Conservation (phyloP, 345 rosid species). For the Acer saccharum region DNA sequence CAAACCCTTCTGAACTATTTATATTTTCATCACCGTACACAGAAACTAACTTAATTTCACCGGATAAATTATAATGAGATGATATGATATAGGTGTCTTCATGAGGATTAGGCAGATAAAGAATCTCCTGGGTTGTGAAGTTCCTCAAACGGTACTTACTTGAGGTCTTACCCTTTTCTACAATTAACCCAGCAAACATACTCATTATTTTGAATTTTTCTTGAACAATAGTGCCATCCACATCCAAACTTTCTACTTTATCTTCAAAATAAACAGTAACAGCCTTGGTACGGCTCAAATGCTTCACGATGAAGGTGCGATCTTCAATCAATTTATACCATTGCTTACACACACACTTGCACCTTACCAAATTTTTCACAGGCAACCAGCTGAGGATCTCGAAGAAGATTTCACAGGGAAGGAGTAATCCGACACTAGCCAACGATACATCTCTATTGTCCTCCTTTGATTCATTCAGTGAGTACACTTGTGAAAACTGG, state of each 20-base stretch:
- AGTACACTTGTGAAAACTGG: too few relatives aligned
- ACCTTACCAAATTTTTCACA: neutral
- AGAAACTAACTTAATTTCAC: neutral
- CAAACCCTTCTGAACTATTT: neutral
- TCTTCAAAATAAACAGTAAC: too few relatives aligned
- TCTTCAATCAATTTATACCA: neutral
- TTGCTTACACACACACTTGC: neutral
- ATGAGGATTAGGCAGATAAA: neutral
- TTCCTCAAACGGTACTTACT: neutral
- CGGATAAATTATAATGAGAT: neutral
- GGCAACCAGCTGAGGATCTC: neutral
- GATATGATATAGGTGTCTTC: too few relatives aligned
- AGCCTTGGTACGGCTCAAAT: neutral
- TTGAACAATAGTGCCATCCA: neutral
- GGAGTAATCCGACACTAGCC: neutral
- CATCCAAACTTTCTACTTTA: neutral
- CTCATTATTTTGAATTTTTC: neutral
- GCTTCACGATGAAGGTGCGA: neutral
- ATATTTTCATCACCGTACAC: neutral
- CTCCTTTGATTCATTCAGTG: too few relatives aligned
- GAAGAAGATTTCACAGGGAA: neutral
- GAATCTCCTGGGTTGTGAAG: neutral
- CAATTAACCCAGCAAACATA: neutral
- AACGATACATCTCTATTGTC: neutral
- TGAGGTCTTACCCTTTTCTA: neutral